Base-by-base conservation (phyloP, 2,329 filamentous ascomycete genomes). In the Fonsecaea pugnacius region DNA sequence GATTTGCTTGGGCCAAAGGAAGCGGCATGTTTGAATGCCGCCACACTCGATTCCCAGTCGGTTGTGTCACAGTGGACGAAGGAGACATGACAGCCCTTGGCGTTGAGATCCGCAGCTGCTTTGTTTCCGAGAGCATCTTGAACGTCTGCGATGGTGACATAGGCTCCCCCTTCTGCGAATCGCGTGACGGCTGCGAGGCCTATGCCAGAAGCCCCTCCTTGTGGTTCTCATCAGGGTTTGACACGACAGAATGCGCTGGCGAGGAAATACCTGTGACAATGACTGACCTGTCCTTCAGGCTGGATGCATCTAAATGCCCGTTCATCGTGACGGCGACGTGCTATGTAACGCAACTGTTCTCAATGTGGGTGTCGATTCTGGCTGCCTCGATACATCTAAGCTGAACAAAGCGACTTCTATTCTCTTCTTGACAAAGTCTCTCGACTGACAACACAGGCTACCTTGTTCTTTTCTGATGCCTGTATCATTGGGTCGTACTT, bases 121-220 rank as follows among this genome's bases (percentile, higher is more conserved):
- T 48, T 48, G 27, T 32, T 24, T 14, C 62, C 62, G 3, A 32
- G 30, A 24, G 48, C 51, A n/a, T 36, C 51, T 36, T 54, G 40
- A 21, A 67, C 30, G 30, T 70, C 68, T 38, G 73, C 77, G 65
- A 80, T 76, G 0, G 78, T 80, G 5, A 80, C 77, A 62, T 74
- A 80, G 3, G 78, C 77, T 4, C 78, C 78, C 5, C 75, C 73
- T 2, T 68, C 71, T 6, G 71, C 73, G 58, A 78, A 80, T 3
- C 74, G 74, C 3, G 73, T 67, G 0, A 76, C 74, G 30, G 73
- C 77, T 0, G 70, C 71, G 61, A 78, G 74, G 8, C 78, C 78
- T 59, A 80, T 77, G 24, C 78, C 78, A 10, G 60, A 69, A 24
- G 68, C 64, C 5, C 67, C 68, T 12, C 68, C 60, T 63, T 33